Evolutionary conservation across 257 asterid species (phyloP), one percentile per base, ranked within the genome.

Genomic region (Lavandula angustifolia): DNA sequence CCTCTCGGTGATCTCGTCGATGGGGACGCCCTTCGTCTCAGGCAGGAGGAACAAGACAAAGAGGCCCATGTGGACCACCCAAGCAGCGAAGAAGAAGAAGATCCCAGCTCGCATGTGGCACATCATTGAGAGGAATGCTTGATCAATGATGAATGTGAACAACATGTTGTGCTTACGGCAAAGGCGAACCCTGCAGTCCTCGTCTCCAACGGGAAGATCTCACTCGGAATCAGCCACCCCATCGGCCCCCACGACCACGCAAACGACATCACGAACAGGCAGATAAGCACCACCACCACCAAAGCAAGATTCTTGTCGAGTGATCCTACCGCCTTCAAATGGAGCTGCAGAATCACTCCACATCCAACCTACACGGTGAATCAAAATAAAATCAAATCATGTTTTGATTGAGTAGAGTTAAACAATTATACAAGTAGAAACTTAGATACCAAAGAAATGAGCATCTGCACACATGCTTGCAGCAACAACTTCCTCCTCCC

Each of bases 211-310:
- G 96, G 96, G 80, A 80, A 86, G 3, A 84, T 78, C 57, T 88
- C 96, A 18, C 90, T 80, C 0, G 96, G 95, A 4, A 88, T 76
- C 3, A 86, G 57, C 96, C 95, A 86, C 0, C 95, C 92, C 43
- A 88, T 74, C 1, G 95, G 96, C 0, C 96, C 95, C 95, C 92
- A 88, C 1, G 96, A 88, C 96, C 96, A 86, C 0, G 96, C 92
- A 46, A 88, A 88, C 3, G 87, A 59, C 92, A 84, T 84, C 18
- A 88, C 96, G 11, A 67, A 88, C 7, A 75, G 8, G 60, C 96
- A 86, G 38, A 86, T 84, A 0, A 88, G 72, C 7, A 78, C 67
- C 49, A 88, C 92, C 72, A 88, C 91, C 1, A 67, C 9, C 0
- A 61, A 37, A 0, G 94, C 84, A 0, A 79, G 61, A 1, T 62